phyloP scores from a whole-genome alignment of 1,284 basidiomycete species.

The Acaromyces ingoldii region DNA sequence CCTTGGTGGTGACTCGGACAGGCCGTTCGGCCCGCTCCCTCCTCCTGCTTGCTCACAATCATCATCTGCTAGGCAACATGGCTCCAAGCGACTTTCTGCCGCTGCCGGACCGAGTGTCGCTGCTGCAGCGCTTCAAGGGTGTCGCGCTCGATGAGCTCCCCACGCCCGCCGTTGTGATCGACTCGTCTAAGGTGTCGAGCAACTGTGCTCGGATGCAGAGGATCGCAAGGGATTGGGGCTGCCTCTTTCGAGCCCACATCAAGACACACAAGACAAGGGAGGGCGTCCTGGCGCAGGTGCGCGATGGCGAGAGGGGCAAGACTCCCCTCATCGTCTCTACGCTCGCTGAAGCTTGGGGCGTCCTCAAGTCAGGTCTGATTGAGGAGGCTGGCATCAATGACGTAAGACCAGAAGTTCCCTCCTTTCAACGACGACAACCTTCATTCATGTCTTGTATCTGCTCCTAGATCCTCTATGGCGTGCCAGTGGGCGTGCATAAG shows the following conservation, averaged over 20 bases:
- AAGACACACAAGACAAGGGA: constrained; percentile 71
- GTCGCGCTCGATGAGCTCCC: constrained; percentile 61
- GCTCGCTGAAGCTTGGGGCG: constrained; percentile 69
- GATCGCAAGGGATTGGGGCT: constrained; percentile 63
- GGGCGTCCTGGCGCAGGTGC: constrained; percentile 39
- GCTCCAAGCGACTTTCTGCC: too few species aligned
- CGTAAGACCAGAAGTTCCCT: constrained; percentile 60
- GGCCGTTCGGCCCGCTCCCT: too few species aligned
- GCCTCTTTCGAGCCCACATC: constrained; percentile 69
- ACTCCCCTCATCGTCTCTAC: constrained; percentile 76
- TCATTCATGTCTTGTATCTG: neutral
- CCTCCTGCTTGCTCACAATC: too few species aligned
- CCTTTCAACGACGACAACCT: too few species aligned
- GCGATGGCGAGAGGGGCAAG: constrained; percentile 58
- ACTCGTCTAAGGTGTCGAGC: constrained; percentile 63
- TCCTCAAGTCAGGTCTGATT: constrained; percentile 67
- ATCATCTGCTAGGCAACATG: too few species aligned
- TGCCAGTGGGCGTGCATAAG: constrained; percentile 68
- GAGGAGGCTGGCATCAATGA: constrained; percentile 69
- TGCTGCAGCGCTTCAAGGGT: constrained; percentile 56
- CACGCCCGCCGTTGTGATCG: constrained; percentile 73
- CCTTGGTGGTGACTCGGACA: too few species aligned
- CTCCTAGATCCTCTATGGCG: constrained; percentile 70
- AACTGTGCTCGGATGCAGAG: constrained; percentile 71
- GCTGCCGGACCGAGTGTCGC: too few species aligned